A percentile compares a stretch with the other conserved stretches of the same genome.
Evolutionary conservation across 148 eudicot genomes (phyloP).

Genomic region (Spergularia marina): DNA sequence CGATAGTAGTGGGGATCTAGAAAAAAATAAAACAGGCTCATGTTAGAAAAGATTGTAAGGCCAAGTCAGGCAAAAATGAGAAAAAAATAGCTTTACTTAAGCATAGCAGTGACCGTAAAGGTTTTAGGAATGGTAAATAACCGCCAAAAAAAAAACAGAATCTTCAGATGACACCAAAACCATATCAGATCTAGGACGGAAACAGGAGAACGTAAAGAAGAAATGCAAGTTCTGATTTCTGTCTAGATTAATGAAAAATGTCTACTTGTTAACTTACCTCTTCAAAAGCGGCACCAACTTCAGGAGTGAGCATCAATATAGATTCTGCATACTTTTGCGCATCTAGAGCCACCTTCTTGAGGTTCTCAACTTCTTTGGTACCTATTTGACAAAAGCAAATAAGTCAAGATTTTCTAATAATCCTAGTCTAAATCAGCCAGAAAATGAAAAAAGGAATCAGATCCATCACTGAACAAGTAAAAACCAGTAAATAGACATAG

Average conservation of each 20-base stretch:
- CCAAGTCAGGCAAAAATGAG: too few relatives aligned
- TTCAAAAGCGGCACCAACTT: slow-evolving; percentile 58
- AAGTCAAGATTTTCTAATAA: slow-evolving; percentile 6
- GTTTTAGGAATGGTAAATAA: too few relatives aligned
- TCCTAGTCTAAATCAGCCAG: not conserved
- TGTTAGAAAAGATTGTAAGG: not conserved
- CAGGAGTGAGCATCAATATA: slow-evolving; percentile 57
- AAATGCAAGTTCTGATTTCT: not conserved
- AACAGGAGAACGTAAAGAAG: not conserved
- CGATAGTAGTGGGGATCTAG: slow-evolving; percentile 92
- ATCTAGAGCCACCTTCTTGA: slow-evolving; percentile 40
- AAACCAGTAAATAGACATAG: not conserved
- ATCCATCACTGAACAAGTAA: not conserved
- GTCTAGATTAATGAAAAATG: not conserved
- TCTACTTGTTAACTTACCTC: slow-evolving; percentile 42
- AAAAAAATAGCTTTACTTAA: not conserved
- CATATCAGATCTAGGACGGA: not conserved
- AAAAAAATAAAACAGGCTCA: not conserved
- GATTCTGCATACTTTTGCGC: slow-evolving; percentile 79
- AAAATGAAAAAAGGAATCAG: not conserved
- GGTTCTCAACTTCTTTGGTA: slow-evolving; percentile 47
- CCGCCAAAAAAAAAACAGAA: not conserved
- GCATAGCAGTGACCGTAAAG: not conserved
- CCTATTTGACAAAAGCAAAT: slow-evolving; percentile 36
- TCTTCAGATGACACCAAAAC: not conserved